Evolutionary conservation across 176 grass and related monocot species (phyloP).

Genomic region (Eragrostis curvula): DNA sequence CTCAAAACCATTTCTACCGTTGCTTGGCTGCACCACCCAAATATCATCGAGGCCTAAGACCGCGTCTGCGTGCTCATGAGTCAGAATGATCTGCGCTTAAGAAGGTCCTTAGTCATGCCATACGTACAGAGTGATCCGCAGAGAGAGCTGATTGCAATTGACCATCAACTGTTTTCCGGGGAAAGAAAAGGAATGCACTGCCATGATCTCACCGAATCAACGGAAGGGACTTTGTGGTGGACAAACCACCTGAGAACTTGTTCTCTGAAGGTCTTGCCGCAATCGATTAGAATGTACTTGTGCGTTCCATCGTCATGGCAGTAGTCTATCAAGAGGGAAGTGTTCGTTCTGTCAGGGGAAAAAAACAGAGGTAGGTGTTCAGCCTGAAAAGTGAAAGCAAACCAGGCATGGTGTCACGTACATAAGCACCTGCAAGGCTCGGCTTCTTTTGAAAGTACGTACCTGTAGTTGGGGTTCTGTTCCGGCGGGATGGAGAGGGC

Average conservation of each 20-base stretch:
- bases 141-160: background rate
- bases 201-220: slow-evolving; percentile 63
- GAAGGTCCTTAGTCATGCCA: background rate
- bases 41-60: slow-evolving; percentile 89
- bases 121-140: background rate
- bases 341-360: background rate
- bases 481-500: slow-evolving; percentile 72
- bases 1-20: slow-evolving; percentile 43
- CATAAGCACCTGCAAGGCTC: background rate
- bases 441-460: background rate
- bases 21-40: slow-evolving; percentile 53
- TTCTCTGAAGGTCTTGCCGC: slow-evolving; percentile 79
- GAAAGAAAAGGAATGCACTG: background rate
- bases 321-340: slow-evolving; percentile 89
- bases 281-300: slow-evolving; percentile 71
- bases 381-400: slow-evolving; percentile 48
- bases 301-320: slow-evolving; percentile 51
- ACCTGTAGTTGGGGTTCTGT: slow-evolving; percentile 90
- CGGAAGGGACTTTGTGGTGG: slow-evolving; percentile 61
- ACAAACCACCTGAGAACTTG: slow-evolving; percentile 84
- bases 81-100: slow-evolving; percentile 82
- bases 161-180: background rate
- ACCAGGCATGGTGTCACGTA: background rate
- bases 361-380: too few relatives aligned
- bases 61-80: slow-evolving; percentile 93